Conservation (phyloP, 202 grass and related monocot genomes). For the Saccharum hybrid region DNA sequence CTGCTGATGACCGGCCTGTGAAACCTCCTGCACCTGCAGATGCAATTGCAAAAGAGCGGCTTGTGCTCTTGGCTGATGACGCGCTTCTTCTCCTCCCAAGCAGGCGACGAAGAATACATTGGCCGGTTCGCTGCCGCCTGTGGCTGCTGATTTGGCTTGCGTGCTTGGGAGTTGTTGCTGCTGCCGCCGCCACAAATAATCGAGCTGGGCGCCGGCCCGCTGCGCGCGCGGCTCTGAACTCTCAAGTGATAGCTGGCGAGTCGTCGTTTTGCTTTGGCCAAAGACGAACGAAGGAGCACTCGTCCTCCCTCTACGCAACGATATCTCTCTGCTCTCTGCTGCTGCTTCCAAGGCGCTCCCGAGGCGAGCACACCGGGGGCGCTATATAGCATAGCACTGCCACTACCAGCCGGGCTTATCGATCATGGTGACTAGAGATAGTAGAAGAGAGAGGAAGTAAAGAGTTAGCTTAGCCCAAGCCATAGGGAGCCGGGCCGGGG, state of each 20-base stretch:
- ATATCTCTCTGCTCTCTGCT: conserved; percentile 17
- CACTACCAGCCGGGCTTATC: neutral
- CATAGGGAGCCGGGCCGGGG: conserved; percentile 38
- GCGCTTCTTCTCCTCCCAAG: conserved; percentile 6
- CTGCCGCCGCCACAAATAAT: neutral
- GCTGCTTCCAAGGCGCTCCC: conserved; percentile 54
- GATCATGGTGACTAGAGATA: neutral
- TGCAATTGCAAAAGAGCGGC: neutral
- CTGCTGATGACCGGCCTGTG: conserved; percentile 11
- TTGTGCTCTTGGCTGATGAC: conserved; percentile 28
- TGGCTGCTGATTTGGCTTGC: neutral
- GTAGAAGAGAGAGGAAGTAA: neutral
- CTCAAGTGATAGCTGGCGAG: no score
- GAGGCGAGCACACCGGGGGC: neutral
- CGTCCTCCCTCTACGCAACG: conserved; percentile 71
- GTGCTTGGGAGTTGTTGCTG: conserved; percentile 29
- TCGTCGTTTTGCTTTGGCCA: neutral
- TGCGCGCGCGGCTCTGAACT: neutral
- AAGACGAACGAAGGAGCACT: conserved; percentile 41
- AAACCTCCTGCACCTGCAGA: conserved; percentile 18
- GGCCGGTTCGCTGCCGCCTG: conserved; percentile 8
- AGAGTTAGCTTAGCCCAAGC: neutral
- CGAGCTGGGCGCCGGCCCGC: neutral
- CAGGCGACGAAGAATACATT: conserved; percentile 65
- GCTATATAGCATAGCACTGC: conserved; percentile 38